These are phyloP conservation scores for Exophiala sp. DNA, from an alignment of 2,329 filamentous ascomycete genomes.

Conservation along the genomic window DNA sequence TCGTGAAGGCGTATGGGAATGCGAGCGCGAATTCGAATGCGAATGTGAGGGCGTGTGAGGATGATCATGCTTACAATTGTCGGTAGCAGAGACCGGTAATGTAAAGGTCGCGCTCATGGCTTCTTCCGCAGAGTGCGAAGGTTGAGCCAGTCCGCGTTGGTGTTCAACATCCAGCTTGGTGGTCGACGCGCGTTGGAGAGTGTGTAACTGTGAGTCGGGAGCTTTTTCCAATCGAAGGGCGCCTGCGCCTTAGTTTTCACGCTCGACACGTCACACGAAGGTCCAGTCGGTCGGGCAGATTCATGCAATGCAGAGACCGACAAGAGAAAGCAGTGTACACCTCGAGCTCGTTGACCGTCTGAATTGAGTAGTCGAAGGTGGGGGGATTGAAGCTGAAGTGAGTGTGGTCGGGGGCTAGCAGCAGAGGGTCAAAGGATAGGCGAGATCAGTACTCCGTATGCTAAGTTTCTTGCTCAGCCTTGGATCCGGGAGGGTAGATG, in stretches of 20 bases:
- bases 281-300: not conserved
- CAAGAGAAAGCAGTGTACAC: not conserved
- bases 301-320: not conserved
- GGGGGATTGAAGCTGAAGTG: not conserved
- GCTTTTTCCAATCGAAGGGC: not conserved
- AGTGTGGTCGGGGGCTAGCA: not conserved
- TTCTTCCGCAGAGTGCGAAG: slow-evolving; percentile 21
- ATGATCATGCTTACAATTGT: slow-evolving; percentile 34
- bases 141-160: slow-evolving; percentile 23
- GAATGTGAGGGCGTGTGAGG: slow-evolving; percentile 32
- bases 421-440: not conserved
- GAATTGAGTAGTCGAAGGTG: not conserved
- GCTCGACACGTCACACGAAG: not conserved
- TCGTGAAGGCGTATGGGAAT: slow-evolving; percentile 31
- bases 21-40: slow-evolving; percentile 35
- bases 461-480: not conserved
- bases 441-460: not conserved
- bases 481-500: not conserved
- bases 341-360: not conserved
- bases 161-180: slow-evolving; percentile 26
- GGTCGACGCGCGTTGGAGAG: not conserved
- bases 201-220: not conserved
- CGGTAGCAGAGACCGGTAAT: slow-evolving; percentile 29
- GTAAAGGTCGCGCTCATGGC: slow-evolving; percentile 29
- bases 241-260: not conserved